Evolutionary conservation across 768 basidiomycete genomes (phyloP), one percentile per base, ranked within the genome.

Genomic region (Agaricus bisporus): DNA sequence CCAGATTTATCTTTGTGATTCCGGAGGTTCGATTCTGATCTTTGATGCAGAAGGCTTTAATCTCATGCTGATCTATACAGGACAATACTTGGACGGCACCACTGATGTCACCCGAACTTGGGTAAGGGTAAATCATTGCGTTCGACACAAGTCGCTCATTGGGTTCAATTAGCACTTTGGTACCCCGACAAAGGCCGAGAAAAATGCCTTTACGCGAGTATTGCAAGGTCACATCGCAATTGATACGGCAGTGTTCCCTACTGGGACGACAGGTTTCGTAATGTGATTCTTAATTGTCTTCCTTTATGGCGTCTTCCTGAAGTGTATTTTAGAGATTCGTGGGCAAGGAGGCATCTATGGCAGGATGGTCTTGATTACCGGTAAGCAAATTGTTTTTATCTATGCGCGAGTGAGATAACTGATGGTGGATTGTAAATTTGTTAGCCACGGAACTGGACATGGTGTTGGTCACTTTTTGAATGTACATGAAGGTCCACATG

Each of bases 401-500:
- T 41, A 32, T 55, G 42, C 38, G 39, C 6, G 49, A 87, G 92
- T 56, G 22, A 22, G 22, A 4, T 1, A 22, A 22, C 22, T 22
- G 4, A 22, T 22, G 22, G 4, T 22, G 22, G 22, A 22, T 22
- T 22, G 22, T 22, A 22, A 22, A 22, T 22, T 2, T 4, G 22
- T 22, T 22, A 22, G 22, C 22, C 94, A 97, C 57, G 90, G 91
- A 4, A 97, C 95, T 17, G 93, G 93, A 0, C 95, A 98, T 61
- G 95, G 97, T 32, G 88, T 99, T 29, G 95, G 95, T 0, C 86
- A 90, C 59, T 98, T 88, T 72, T 70, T 98, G 50, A 97, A 97
- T 56, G 95, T 98, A 0, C 95, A 98, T 61, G 94, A 98, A 75
- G 79, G 81, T 2, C 82, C 82, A 2, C 83, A 86, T 32, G 82